Percentiles rank a stretch among this genome's conserved stretches.
phyloP scores from a whole-genome alignment of 75 land plant species.

The Pinus taeda region DNA sequence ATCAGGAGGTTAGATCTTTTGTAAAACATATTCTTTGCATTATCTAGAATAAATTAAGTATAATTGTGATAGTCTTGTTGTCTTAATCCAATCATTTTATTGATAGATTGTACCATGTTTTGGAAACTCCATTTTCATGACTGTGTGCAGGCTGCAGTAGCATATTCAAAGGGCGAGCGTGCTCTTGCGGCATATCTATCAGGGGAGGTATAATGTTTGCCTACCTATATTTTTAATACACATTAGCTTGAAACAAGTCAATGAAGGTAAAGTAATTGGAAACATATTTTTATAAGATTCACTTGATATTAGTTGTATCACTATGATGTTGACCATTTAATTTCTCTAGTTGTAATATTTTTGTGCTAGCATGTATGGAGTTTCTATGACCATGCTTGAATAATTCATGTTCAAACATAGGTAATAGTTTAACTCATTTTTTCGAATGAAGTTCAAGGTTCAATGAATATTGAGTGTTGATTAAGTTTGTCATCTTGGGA shows the following conservation, averaged over 20 bases:
- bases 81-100: neutral
- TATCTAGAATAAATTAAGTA: neutral
- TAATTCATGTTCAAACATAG: no score
- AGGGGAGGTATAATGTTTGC: constrained; percentile 43
- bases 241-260: no score
- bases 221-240: neutral
- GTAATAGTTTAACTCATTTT: no score
- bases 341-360: neutral
- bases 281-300: neutral
- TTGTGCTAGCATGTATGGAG: neutral
- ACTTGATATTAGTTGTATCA: neutral
- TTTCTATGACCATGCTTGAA: no score
- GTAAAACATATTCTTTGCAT: neutral
- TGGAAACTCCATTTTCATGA: neutral
- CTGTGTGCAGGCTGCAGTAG: constrained; percentile 59
- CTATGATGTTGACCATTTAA: neutral
- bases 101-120: neutral
- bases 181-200: constrained; percentile 59
- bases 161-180: constrained; percentile 63
- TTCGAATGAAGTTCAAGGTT: no score
- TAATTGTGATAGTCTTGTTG: neutral
- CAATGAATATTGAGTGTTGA: no score
- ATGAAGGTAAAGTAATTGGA: no score
- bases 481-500: no score
- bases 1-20: constrained; percentile 25